A percentile compares a stretch with the other conserved stretches of the same genome.
These are phyloP conservation scores for Salvia sclarea DNA, from an alignment of 305 asterid species.

Conservation along the genomic window DNA sequence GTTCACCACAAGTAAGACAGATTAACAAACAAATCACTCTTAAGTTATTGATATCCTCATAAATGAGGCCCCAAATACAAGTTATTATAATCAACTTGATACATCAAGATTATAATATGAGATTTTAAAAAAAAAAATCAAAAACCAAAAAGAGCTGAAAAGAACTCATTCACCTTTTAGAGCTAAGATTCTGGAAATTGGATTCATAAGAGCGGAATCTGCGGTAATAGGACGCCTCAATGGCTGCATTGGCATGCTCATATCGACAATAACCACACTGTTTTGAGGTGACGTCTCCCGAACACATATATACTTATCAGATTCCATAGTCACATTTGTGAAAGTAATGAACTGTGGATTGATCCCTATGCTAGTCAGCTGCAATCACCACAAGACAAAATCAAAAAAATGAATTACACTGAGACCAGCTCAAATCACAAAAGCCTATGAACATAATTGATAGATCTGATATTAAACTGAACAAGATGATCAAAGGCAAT, in stretches of 20 bases:
- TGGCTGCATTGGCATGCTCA: slow-evolving; percentile 96
- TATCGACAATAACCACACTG: slow-evolving; percentile 92
- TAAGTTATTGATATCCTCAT: background rate
- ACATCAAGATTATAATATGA: slow-evolving; percentile 11
- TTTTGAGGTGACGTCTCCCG: slow-evolving; percentile 97
- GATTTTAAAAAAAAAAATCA: background rate
- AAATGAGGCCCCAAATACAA: background rate
- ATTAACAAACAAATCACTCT: background rate
- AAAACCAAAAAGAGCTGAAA: slow-evolving; percentile 1
- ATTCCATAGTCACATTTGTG: slow-evolving; percentile 98
- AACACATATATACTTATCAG: slow-evolving; percentile 92
- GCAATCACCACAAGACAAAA: slow-evolving; percentile 51
- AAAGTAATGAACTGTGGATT: slow-evolving; percentile 93
- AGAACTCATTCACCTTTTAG: slow-evolving; percentile 60
- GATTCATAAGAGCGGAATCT: slow-evolving; percentile 99
- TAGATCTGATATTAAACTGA: slow-evolving; percentile 32
- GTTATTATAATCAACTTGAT: background rate
- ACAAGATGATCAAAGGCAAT: slow-evolving; percentile 18
- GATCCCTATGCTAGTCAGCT: slow-evolving; percentile 97
- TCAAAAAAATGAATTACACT: slow-evolving; percentile 4
- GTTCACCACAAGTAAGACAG: slow-evolving; percentile 8
- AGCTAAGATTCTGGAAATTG: slow-evolving; percentile 81
- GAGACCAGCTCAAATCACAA: slow-evolving; percentile 31
- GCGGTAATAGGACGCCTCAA: slow-evolving; percentile 98
- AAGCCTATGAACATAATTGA: slow-evolving; percentile 17